phyloP scores from a whole-genome alignment of 176 grass and related monocot genomes.

The Aegilops speltoides region DNA sequence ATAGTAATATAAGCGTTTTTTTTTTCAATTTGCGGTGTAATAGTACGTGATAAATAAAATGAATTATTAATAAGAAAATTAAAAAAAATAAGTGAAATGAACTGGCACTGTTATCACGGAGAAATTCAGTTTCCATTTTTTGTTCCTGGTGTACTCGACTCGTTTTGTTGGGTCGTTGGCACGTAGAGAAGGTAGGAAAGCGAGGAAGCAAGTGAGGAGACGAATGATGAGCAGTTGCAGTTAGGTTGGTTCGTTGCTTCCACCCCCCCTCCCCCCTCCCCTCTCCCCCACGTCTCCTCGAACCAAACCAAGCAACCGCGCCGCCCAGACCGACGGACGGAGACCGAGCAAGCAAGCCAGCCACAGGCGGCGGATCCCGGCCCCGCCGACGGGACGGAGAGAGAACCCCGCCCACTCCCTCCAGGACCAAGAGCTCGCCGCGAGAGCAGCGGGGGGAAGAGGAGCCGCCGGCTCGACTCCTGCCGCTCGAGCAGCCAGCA shows the following conservation, averaged over 20 bases:
- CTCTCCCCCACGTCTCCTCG: neutral
- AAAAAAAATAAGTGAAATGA: too few species aligned
- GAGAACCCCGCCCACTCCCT: neutral
- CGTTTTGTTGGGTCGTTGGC: neutral
- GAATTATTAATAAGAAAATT: too few species aligned
- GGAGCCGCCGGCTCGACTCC: neutral
- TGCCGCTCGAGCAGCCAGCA: neutral
- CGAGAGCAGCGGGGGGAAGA: too few species aligned
- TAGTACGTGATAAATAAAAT: too few species aligned
- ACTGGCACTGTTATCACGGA: too few species aligned
- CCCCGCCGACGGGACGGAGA: neutral
- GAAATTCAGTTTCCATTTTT: too few species aligned
- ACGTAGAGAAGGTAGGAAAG: neutral
- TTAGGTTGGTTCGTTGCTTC: neutral
- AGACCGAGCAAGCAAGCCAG: neutral
- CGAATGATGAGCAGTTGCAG: neutral
- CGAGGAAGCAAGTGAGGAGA: neutral
- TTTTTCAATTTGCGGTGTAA: too few species aligned
- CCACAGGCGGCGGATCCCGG: neutral
- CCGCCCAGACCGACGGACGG: neutral
- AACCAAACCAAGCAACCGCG: neutral
- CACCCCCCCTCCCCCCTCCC: too few species aligned
- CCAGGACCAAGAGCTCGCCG: too few species aligned
- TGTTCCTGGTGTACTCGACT: too few species aligned
- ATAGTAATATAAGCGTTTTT: too few species aligned